Conservation (phyloP, 1,139 yeast species). For the Taphrina pruni region DNA sequence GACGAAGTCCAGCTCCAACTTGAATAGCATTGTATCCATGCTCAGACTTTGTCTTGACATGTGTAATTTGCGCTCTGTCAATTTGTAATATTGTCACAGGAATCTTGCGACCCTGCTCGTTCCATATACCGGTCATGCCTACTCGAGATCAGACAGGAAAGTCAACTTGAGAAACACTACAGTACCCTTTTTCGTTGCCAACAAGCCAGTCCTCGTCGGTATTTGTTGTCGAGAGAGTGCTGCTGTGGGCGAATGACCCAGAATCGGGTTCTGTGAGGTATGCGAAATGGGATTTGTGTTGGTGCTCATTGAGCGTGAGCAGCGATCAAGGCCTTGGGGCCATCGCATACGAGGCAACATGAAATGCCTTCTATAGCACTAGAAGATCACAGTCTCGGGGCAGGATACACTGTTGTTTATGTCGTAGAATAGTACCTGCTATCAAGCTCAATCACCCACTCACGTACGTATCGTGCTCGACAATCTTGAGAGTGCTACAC, state of each 20-base stretch:
- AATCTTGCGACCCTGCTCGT: slow-evolving; percentile 67
- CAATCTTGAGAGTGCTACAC: background rate
- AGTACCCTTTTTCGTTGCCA: slow-evolving; percentile 56
- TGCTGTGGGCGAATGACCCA: slow-evolving; percentile 52
- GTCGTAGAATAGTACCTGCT: no score
- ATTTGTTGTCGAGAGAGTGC: slow-evolving; percentile 49
- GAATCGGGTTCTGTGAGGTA: slow-evolving; percentile 48
- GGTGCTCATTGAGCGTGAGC: slow-evolving; percentile 25
- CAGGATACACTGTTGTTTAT: no score
- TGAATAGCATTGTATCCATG: slow-evolving; percentile 87
- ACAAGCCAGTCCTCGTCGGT: slow-evolving; percentile 71
- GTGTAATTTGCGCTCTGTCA: slow-evolving; percentile 83
- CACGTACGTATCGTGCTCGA: background rate
- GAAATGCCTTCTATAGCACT: no score
- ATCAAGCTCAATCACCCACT: background rate
- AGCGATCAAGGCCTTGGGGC: no score
- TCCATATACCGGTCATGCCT: slow-evolving; percentile 90
- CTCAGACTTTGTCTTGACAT: slow-evolving; percentile 67
- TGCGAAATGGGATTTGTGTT: slow-evolving; percentile 24
- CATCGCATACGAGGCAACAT: no score
- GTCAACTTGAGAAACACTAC: no score
- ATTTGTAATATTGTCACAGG: slow-evolving; percentile 79
- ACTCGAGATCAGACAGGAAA: slow-evolving; percentile 52
- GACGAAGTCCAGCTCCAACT: slow-evolving; percentile 80
- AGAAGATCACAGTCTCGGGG: no score